Evolutionary conservation across 2,329 filamentous ascomycete genomes (phyloP).

Genomic region (Aureobasidium sp.): DNA sequence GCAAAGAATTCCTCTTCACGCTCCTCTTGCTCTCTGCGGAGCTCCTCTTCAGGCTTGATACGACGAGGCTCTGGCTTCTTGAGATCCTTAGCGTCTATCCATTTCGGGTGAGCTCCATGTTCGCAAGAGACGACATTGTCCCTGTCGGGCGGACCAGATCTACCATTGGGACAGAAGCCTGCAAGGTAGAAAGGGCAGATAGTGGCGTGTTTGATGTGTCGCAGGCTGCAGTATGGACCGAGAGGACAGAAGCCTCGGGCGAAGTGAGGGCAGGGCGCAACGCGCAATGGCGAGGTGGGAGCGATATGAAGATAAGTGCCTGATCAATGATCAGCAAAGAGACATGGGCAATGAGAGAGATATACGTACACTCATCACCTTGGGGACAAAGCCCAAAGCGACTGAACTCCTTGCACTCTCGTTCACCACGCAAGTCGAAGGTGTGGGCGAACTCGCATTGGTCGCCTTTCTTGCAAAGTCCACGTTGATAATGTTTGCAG

Average conservation of each 20-base stretch:
- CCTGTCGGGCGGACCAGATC: slow-evolving; percentile 27
- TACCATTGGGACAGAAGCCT: slow-evolving; percentile 85
- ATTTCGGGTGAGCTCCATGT: slow-evolving; percentile 75
- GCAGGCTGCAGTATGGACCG: slow-evolving; percentile 78
- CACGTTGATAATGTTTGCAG: slow-evolving; percentile 97
- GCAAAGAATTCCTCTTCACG: slow-evolving; percentile 46
- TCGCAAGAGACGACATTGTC: slow-evolving; percentile 53
- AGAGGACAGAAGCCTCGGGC: slow-evolving; percentile 91
- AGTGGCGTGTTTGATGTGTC: slow-evolving; percentile 69
- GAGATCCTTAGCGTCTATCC: slow-evolving; percentile 60
- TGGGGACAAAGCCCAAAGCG: slow-evolving; percentile 92
- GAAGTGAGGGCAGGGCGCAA: slow-evolving; percentile 74
- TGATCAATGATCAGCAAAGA: slow-evolving; percentile 30
- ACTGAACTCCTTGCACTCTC: slow-evolving; percentile 94
- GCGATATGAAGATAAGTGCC: slow-evolving; percentile 42
- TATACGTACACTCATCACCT: slow-evolving; percentile 77
- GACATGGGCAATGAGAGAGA: slow-evolving; percentile 69
- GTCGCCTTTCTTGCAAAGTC: slow-evolving; percentile 95
- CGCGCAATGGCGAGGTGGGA: slow-evolving; percentile 53
- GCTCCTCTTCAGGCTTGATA: slow-evolving; percentile 66
- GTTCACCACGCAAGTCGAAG: slow-evolving; percentile 97
- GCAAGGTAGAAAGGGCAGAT: slow-evolving; percentile 82
- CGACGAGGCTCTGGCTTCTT: slow-evolving; percentile 53
- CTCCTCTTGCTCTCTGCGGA: slow-evolving; percentile 55
- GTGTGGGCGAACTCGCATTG: slow-evolving; percentile 97